Conservation (phyloP, 768 basidiomycete species). For the Collybia mongolica region DNA sequence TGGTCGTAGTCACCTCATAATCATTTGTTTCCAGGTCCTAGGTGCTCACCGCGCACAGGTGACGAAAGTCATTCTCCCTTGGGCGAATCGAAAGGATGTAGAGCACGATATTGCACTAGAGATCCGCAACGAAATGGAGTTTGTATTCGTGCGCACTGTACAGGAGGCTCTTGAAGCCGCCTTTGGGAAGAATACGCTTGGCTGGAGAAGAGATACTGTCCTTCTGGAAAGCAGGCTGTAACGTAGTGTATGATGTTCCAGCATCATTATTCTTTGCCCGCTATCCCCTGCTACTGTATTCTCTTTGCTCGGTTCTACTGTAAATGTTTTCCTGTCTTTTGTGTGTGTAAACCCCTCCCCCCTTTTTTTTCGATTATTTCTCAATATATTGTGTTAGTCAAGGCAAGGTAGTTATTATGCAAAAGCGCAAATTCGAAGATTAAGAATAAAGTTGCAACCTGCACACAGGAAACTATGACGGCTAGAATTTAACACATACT, state of each 20-base stretch:
- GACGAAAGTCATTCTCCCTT: conserved; percentile 81
- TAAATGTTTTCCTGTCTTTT: no score
- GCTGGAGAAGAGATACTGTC: conserved; percentile 54
- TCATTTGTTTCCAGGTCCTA: conserved; percentile 45
- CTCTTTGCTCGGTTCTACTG: no score
- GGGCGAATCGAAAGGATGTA: conserved; percentile 84
- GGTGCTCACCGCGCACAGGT: conserved; percentile 88
- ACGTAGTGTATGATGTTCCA: background rate
- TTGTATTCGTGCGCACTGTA: conserved; percentile 79
- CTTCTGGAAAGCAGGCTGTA: conserved; percentile 35
- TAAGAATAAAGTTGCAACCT: no score
- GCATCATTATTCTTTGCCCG: no score
- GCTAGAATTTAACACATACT: no score
- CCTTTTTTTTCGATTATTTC: no score
- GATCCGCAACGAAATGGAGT: conserved; percentile 72
- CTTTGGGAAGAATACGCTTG: conserved; percentile 68
- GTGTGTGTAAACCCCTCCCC: no score
- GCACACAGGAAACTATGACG: no score
- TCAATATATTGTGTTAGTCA: no score
- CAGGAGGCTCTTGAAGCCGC: conserved; percentile 81
- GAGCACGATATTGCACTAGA: conserved; percentile 80
- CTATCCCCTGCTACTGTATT: no score
- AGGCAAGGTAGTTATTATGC: no score
- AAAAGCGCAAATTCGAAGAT: no score
- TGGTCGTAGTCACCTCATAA: background rate